Percentiles rank a stretch among this genome's conserved stretches.
Conservation (phyloP, 192 early-diverging fungal genomes). For the Rhizophagus sp. region DNA sequence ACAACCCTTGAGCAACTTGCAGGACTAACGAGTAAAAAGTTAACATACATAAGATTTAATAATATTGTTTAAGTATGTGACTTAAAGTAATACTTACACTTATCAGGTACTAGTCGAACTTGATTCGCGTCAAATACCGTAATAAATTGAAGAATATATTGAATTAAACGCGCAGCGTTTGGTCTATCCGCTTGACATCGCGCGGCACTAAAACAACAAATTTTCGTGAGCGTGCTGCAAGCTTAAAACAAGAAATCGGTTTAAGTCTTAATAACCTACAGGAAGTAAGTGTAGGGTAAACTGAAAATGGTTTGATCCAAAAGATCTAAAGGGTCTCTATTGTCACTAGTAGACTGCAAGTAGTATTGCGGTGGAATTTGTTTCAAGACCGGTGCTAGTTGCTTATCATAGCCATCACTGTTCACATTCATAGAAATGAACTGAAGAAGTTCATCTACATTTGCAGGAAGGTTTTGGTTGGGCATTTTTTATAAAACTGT, state of each 20-base stretch:
- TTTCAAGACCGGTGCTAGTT: background rate
- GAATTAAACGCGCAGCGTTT: constrained; percentile 5
- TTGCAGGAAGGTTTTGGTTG: background rate
- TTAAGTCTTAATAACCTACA: background rate
- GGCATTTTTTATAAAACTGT: background rate
- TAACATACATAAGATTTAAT: too few relatives aligned
- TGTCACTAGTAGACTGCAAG: background rate
- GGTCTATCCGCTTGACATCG: constrained; percentile 22
- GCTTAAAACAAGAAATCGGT: background rate
- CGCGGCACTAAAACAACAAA: constrained; percentile 12
- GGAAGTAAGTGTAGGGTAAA: constrained; percentile 23
- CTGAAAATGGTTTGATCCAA: background rate
- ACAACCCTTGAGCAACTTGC: constrained; percentile 20
- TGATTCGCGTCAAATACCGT: constrained; percentile 10
- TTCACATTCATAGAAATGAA: background rate
- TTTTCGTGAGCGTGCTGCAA: background rate
- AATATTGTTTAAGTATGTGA: background rate
- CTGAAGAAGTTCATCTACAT: constrained; percentile 9
- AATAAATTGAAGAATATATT: constrained; percentile 16
- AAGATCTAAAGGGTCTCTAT: constrained; percentile 24
- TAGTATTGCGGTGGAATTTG: constrained; percentile 3
- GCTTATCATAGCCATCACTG: constrained; percentile 3
- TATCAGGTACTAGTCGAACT: constrained; percentile 17
- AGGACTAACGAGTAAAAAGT: constrained; percentile 1
- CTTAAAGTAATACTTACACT: constrained; percentile 4